Conservation (phyloP, 208 protist species). For the Porcisia deanei region DNA sequence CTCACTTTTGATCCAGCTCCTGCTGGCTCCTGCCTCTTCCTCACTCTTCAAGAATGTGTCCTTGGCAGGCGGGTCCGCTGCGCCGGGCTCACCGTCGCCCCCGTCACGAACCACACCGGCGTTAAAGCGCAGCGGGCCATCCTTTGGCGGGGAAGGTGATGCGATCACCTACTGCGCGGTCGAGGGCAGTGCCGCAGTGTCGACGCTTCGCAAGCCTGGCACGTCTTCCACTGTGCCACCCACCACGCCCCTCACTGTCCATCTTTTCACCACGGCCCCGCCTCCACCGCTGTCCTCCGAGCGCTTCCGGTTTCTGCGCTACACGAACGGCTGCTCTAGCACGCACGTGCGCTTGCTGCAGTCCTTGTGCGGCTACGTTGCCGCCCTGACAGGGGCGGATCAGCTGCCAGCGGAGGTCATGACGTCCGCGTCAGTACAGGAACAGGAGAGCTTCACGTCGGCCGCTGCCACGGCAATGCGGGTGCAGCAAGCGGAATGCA, state of each 20-base stretch:
- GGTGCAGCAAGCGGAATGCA: constrained; percentile 44
- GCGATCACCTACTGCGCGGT: neutral
- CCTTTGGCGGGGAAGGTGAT: neutral
- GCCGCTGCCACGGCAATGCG: constrained; percentile 19
- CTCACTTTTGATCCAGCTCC: constrained; percentile 61
- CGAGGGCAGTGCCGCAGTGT: neutral
- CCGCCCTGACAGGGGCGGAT: constrained; percentile 53
- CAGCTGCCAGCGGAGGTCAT: constrained; percentile 26
- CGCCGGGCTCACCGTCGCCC: neutral
- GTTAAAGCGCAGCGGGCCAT: neutral
- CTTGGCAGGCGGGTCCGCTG: neutral
- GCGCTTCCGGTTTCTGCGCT: constrained; percentile 73
- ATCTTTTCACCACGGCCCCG: constrained; percentile 8
- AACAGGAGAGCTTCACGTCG: constrained; percentile 18
- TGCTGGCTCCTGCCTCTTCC: constrained; percentile 68
- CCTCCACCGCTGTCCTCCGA: constrained; percentile 43
- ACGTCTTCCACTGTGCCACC: neutral
- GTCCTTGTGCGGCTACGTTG: constrained; percentile 67
- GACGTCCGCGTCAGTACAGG: constrained; percentile 13
- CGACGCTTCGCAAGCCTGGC: neutral
- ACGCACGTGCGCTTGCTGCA: constrained; percentile 52
- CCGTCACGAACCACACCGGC: neutral
- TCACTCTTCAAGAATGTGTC: constrained; percentile 41
- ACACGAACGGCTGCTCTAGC: constrained; percentile 73
- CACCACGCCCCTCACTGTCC: neutral